Conservation (phyloP, 257 asterid species). For the Fraxinus pennsylvanica region DNA sequence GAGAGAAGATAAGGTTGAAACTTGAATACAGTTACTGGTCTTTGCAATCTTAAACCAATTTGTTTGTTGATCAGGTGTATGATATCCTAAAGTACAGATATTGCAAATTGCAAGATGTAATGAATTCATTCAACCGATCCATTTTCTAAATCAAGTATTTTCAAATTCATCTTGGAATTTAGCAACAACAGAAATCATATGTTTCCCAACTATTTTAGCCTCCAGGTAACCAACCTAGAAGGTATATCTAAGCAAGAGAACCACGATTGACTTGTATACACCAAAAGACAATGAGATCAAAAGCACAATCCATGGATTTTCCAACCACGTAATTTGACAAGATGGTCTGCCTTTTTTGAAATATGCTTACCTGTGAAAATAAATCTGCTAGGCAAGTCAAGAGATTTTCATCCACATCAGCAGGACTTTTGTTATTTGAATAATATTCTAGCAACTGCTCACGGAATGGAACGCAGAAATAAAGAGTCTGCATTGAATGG, state of each 20-base stretch:
- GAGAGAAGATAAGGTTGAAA: background rate
- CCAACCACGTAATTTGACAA: constrained; percentile 12
- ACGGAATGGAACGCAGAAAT: constrained; percentile 92
- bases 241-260: background rate
- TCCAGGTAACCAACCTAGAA: background rate
- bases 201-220: background rate
- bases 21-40: constrained; percentile 2
- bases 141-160: background rate
- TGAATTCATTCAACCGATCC: background rate
- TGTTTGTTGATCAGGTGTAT: background rate
- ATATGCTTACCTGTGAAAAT: constrained; percentile 63
- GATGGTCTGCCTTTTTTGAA: background rate
- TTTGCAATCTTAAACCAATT: background rate
- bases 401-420: constrained; percentile 85
- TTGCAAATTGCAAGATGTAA: background rate
- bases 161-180: background rate
- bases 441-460: constrained; percentile 83
- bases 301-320: constrained; percentile 17
- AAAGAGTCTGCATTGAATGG: constrained; percentile 85
- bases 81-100: background rate
- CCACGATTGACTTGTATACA: background rate
- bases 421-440: constrained; percentile 65
- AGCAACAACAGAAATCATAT: background rate
- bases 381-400: constrained; percentile 88
- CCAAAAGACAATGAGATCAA: constrained; percentile 3